Conservation (phyloP, 2,329 filamentous ascomycete genomes). For the Penicillium sp. region DNA sequence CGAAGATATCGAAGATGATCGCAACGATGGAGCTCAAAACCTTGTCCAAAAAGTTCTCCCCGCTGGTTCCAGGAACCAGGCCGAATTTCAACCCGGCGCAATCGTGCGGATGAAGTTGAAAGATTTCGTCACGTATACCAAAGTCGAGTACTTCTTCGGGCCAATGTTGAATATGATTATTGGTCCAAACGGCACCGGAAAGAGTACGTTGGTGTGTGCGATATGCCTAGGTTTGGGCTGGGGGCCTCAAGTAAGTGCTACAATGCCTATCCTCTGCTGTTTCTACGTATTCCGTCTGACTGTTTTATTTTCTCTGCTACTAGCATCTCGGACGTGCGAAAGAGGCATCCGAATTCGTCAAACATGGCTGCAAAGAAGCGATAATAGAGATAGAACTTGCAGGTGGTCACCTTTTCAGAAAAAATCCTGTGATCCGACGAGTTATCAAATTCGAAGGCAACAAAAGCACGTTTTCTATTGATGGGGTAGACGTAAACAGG, state of each 20-base stretch:
- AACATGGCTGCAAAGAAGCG: slow-evolving; percentile 74
- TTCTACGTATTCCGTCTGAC: slow-evolving; percentile 3
- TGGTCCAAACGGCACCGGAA: slow-evolving; percentile 96
- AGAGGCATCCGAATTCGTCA: slow-evolving; percentile 84
- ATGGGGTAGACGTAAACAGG: slow-evolving; percentile 59
- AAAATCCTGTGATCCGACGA: slow-evolving; percentile 71
- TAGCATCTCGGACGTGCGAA: slow-evolving; percentile 79
- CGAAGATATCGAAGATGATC: slow-evolving; percentile 10
- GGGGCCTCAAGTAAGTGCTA: slow-evolving; percentile 55
- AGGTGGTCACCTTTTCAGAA: slow-evolving; percentile 49
- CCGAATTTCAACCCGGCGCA: slow-evolving; percentile 59
- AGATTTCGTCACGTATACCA: slow-evolving; percentile 93
- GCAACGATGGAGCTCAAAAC: neutral
- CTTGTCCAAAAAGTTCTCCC: neutral
- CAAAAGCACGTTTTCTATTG: slow-evolving; percentile 71
- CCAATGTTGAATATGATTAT: slow-evolving; percentile 98
- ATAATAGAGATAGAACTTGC: slow-evolving; percentile 88
- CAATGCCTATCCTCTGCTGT: neutral
- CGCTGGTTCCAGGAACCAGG: slow-evolving; percentile 3
- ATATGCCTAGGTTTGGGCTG: slow-evolving; percentile 91
- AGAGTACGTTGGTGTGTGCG: slow-evolving; percentile 94
- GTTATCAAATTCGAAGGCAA: slow-evolving; percentile 80
- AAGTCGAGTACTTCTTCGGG: slow-evolving; percentile 84
- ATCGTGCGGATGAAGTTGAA: slow-evolving; percentile 81
- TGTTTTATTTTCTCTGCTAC: slow-evolving; percentile 12